Base-by-base conservation (phyloP, 176 grass and related monocot species). In the Areca catechu region DNA sequence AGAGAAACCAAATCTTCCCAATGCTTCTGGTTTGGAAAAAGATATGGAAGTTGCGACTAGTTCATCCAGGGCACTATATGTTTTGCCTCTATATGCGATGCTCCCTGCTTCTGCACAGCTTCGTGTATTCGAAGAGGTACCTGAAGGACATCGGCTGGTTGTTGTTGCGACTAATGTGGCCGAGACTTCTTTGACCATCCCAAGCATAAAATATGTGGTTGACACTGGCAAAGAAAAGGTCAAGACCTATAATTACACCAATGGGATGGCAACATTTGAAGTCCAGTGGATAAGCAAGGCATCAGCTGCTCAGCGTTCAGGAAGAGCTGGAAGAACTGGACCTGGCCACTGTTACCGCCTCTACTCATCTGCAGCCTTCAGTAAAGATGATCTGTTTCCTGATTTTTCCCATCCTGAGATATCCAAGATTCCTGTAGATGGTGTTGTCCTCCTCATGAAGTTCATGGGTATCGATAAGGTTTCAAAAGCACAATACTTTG, bases 181-280 rank as follows among this genome's bases (percentile, higher is more conserved):
- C 49, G 84, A 98, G 71, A 98, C 93, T 53, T 92, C 93, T 69
- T 68, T 98, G 79, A 98, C 87, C 16, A 98, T 92, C 65, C 87
- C 87, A 19, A 84, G 93, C 25, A 98, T 98, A 81, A 89, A 80
- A 50, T 98, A 98, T 82, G 78, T 98, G 29, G 76, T 98, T 4
- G 93, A 98, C 69, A 98, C 93, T 49, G 93, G 93, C 48, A 98
- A 98, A 84, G 75, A 85, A 87, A 98, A 92, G 69, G 80, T 92
- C 61, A 98, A 98, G 78, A 89, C 82, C 61, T 98, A 92, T 30
- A 61, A 83, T 51, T 79, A 88, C 81, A 65, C 76, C 49, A 88
- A 76, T 54, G 87, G 93, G 24, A 87, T 80, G 66, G 79, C 87
- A 65, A 79, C 70, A 37, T 98, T 92, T 73, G 93, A 98, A 74